phyloP scores from a whole-genome alignment of 2,329 filamentous ascomycete genomes.

The Periglandula ipomoeae region DNA sequence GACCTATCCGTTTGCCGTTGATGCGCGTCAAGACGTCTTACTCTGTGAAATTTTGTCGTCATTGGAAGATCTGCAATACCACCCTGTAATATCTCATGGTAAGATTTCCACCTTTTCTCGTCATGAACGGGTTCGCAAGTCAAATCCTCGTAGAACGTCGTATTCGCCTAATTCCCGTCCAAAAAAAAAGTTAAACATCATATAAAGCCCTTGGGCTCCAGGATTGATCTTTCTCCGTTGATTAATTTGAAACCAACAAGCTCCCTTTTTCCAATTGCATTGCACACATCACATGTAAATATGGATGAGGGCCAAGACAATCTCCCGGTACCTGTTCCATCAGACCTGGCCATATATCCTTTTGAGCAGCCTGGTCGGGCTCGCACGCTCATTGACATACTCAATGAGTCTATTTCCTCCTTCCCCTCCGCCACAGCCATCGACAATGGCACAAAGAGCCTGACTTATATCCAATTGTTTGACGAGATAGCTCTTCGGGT shows the following conservation, averaged over 20 bases:
- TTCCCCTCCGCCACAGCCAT: conserved; percentile 8
- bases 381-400: conserved; percentile 13
- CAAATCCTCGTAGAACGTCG: too few species aligned
- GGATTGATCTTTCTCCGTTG: too few species aligned
- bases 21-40: too few species aligned
- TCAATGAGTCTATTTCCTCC: conserved; percentile 5
- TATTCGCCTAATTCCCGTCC: too few species aligned
- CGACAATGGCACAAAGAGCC: conserved; percentile 6
- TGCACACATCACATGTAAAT: not conserved
- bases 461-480: conserved; percentile 8
- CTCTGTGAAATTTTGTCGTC: too few species aligned
- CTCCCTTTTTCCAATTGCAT: not conserved
- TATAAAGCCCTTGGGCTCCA: too few species aligned
- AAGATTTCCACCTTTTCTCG: too few species aligned
- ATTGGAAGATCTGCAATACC: too few species aligned
- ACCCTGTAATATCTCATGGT: too few species aligned
- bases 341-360: conserved; percentile 6
- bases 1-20: too few species aligned
- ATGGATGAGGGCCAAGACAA: not conserved
- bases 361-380: not conserved
- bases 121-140: too few species aligned
- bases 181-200: too few species aligned
- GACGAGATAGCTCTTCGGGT: conserved; percentile 2
- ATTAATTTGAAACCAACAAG: not conserved
- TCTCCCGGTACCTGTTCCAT: not conserved